A percentile compares a stretch with the other conserved stretches of the same genome.
Conservation (phyloP, 768 basidiomycete species). For the Kwoniella bestiolae region DNA sequence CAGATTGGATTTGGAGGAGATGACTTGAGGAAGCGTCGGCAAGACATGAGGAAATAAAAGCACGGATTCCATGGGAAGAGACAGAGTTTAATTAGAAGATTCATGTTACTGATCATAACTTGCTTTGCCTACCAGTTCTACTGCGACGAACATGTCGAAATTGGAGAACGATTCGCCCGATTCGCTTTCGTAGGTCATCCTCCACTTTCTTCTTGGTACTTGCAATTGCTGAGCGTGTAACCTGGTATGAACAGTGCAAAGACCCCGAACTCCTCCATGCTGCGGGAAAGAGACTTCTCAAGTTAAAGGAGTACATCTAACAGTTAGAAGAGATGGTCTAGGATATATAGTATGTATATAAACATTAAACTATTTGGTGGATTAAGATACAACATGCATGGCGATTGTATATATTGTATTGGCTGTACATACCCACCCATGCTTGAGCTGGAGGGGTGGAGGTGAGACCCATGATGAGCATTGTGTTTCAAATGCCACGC, state of each 20-base stretch:
- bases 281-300: slow-evolving; percentile 81
- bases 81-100: too few relatives aligned
- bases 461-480: neutral
- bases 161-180: slow-evolving; percentile 83
- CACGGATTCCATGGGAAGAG: too few relatives aligned
- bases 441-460: too few relatives aligned
- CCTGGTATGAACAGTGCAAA: slow-evolving; percentile 75
- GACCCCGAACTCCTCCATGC: slow-evolving; percentile 78
- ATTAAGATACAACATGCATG: too few relatives aligned
- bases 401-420: neutral
- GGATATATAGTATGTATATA: neutral
- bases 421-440: too few relatives aligned
- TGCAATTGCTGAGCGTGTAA: too few relatives aligned
- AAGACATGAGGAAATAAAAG: too few relatives aligned
- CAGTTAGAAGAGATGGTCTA: neutral
- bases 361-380: neutral
- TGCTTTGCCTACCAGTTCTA: too few relatives aligned
- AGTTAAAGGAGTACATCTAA: slow-evolving; percentile 69
- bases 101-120: too few relatives aligned
- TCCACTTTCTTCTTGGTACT: neutral
- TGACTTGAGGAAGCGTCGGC: too few relatives aligned
- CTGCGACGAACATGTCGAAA: slow-evolving; percentile 78
- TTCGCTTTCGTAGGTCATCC: slow-evolving; percentile 66
- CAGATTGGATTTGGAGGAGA: too few relatives aligned
- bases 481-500: slow-evolving; percentile 17